A percentile compares a stretch with the other conserved stretches of the same genome.
Evolutionary conservation across 441 rosid genomes (phyloP).

Genomic region (Geranium incanum): DNA sequence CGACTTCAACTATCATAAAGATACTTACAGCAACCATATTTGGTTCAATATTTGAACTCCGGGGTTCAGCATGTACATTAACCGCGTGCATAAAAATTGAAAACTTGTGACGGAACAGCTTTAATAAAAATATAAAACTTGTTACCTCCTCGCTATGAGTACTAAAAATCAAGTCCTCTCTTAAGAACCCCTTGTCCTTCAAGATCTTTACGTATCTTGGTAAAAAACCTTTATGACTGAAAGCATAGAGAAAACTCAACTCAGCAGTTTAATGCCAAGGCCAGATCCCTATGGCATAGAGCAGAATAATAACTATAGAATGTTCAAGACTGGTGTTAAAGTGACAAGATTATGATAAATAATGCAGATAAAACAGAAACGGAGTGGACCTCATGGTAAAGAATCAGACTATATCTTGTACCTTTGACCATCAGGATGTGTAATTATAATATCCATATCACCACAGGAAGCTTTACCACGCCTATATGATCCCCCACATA

Average conservation of each 20-base stretch:
- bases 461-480: conserved; percentile 94
- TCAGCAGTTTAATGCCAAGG: conserved; percentile 6
- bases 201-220: conserved; percentile 56
- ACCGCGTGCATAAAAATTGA: background rate
- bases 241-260: conserved; percentile 19
- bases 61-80: background rate
- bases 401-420: conserved; percentile 19
- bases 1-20: background rate
- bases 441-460: conserved; percentile 73
- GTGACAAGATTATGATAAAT: background rate
- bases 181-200: conserved; percentile 62
- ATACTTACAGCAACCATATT: background rate
- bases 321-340: background rate
- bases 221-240: conserved; percentile 82
- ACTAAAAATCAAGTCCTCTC: conserved; percentile 82
- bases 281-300: too few relatives aligned
- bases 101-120: background rate
- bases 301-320: background rate
- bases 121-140: conserved; percentile 16
- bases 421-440: conserved; percentile 91
- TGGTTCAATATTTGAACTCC: background rate
- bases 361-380: conserved; percentile 7
- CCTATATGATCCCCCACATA: conserved; percentile 94
- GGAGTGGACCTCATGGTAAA: background rate
- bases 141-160: conserved; percentile 82